Evolutionary conservation across 164 flowering plant species (phyloP), one percentile per base, ranked within the genome.

Genomic region (Malania oleifera): DNA sequence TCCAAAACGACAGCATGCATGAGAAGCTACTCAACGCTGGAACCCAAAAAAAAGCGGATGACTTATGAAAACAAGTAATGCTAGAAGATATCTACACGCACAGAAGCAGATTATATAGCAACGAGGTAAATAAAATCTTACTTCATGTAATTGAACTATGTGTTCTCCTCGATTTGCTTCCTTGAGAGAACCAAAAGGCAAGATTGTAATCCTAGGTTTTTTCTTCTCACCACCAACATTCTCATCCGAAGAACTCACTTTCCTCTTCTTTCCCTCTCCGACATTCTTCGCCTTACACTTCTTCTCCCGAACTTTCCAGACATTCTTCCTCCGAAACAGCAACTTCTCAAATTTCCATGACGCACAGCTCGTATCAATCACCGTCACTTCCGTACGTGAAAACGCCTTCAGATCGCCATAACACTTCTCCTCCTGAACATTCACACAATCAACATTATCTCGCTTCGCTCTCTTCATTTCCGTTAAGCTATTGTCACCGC

Each of bases 281-380:
- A 48, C 64, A 20, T 37, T 60, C 59, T 57, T 46, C 12, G 56
- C 29, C 62, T 60, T 80, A 22, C 76, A 69, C 62, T 79, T 90
- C 77, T 78, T 83, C 35, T 86, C 89, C 40, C 86, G 65, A 27
- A 85, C 81, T 61, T 81, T 91, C 98, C 98, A 91, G 52, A 80
- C 85, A 69, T 71, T 76, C 65, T 78, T 83, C 79, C 75, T 84
- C 69, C 96, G 73, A 50, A 64, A 84, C 56, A 91, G 59, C 66
- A 80, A 25, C 77, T 81, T 86, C 59, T 86, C 98, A 14, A 69
- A 70, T 69, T 84, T 87, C 98, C 98, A 91, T 34, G 15, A 61
- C 15, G 50, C 65, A 20, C 56, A 69, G 65, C 98, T 91, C 7
- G 96, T 81, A 55, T 91, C 98, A n/a, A 91, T 87, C 12, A 91